Evolutionary conservation across 1,139 yeast species (phyloP).

Genomic region (Blastobotrys buckinghamii): DNA sequence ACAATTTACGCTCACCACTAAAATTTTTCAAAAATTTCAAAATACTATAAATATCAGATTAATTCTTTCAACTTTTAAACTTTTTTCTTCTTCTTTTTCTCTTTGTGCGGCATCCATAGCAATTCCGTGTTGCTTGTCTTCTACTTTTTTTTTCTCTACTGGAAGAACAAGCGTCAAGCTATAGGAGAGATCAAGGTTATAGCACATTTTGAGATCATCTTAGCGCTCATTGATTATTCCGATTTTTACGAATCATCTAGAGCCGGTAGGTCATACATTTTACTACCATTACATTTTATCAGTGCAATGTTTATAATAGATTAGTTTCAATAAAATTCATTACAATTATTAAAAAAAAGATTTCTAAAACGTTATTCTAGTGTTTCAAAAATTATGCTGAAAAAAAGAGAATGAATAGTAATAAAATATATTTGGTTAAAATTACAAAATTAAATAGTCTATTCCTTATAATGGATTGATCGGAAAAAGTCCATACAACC

Average conservation of each 20-base stretch:
- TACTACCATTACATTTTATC: neutral
- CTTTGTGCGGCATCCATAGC: constrained; percentile 68
- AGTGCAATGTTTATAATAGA: too few relatives aligned
- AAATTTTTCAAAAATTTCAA: too few relatives aligned
- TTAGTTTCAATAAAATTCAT: neutral
- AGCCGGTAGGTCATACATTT: constrained; percentile 57
- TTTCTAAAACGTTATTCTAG: too few relatives aligned
- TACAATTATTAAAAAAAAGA: too few relatives aligned
- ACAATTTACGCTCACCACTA: constrained; percentile 1
- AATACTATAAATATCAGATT: neutral
- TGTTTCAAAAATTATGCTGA: too few relatives aligned
- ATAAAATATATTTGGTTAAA: neutral
- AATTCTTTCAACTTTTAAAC: neutral
- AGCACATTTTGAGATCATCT: constrained; percentile 41
- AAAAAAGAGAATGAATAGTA: neutral
- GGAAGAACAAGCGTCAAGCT: constrained; percentile 55
- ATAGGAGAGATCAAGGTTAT: constrained; percentile 51
- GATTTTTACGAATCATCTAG: constrained; percentile 37
- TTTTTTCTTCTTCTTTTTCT: constrained; percentile 26
- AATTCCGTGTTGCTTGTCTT: constrained; percentile 60
- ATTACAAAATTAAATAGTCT: too few relatives aligned
- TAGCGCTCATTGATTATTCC: constrained; percentile 48
- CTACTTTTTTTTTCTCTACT: constrained; percentile 30
- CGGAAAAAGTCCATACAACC: constrained; percentile 93
- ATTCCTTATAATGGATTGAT: constrained; percentile 42